Evolutionary conservation across 2,329 filamentous ascomycete species (phyloP).

Genomic region (Fusarium mexicanum): DNA sequence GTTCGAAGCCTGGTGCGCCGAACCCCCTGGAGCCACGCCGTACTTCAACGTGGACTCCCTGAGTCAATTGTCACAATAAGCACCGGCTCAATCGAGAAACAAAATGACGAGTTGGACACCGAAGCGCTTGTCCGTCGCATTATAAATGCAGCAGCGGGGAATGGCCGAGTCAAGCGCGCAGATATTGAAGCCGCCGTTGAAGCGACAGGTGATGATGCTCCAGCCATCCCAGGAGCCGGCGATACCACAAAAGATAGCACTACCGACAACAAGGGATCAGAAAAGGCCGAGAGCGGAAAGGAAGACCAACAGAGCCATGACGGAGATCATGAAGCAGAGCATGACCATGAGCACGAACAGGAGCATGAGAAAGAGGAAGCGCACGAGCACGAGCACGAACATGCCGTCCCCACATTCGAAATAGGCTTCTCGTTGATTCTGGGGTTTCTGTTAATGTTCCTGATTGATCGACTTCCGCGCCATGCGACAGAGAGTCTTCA

Average conservation of each 20-base stretch:
- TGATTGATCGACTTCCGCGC: slow-evolving; percentile 86
- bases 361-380: slow-evolving; percentile 48
- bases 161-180: slow-evolving; percentile 13
- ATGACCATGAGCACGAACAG: slow-evolving; percentile 42
- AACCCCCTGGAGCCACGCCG: slow-evolving; percentile 44
- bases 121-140: slow-evolving; percentile 30
- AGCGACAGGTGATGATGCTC: slow-evolving; percentile 21
- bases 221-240: slow-evolving; percentile 18
- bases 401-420: slow-evolving; percentile 71
- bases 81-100: slow-evolving; percentile 13
- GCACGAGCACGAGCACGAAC: slow-evolving; percentile 50
- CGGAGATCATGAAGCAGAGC: slow-evolving; percentile 41
- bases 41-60: slow-evolving; percentile 40
- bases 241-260: slow-evolving; percentile 12
- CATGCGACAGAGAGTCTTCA: slow-evolving; percentile 74
- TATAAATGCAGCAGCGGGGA: slow-evolving; percentile 5
- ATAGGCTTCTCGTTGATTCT: slow-evolving; percentile 87
- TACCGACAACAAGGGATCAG: slow-evolving; percentile 11
- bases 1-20: slow-evolving; percentile 47
- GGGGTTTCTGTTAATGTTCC: slow-evolving; percentile 96
- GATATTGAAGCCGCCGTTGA: slow-evolving; percentile 26
- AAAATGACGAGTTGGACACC: slow-evolving; percentile 8
- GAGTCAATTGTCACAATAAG: slow-evolving; percentile 35
- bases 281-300: slow-evolving; percentile 18
- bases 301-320: slow-evolving; percentile 47